Evolutionary conservation across 1,284 basidiomycete genomes (phyloP).

Genomic region (Gomphus bonarii): DNA sequence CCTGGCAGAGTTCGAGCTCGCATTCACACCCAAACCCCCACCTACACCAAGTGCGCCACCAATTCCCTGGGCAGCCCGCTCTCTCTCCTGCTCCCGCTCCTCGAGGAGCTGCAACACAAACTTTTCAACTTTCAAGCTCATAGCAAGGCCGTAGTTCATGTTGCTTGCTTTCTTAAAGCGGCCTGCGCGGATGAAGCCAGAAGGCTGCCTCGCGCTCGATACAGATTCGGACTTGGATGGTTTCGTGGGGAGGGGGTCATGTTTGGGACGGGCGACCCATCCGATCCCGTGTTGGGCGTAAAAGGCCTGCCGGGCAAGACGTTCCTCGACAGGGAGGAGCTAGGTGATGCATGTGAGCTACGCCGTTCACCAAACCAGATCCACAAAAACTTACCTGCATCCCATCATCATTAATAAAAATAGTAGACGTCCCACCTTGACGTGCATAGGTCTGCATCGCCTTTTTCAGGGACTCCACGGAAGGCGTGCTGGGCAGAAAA

Average conservation of each 20-base stretch:
- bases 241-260: slow-evolving; percentile 29
- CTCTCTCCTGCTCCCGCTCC: slow-evolving; percentile 18
- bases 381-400: slow-evolving; percentile 28
- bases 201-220: slow-evolving; percentile 47
- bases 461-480: slow-evolving; percentile 71
- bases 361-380: neutral
- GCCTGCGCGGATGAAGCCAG: slow-evolving; percentile 72
- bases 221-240: slow-evolving; percentile 19
- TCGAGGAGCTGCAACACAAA: slow-evolving; percentile 42
- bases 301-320: slow-evolving; percentile 55
- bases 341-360: neutral
- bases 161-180: slow-evolving; percentile 87
- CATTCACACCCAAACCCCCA: slow-evolving; percentile 18
- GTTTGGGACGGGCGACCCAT: slow-evolving; percentile 72
- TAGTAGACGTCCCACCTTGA: slow-evolving; percentile 68
- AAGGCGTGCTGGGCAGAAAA: slow-evolving; percentile 41
- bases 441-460: slow-evolving; percentile 82
- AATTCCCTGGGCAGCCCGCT: neutral
- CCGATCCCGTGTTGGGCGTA: slow-evolving; percentile 77
- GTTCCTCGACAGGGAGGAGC: slow-evolving; percentile 47
- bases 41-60: slow-evolving; percentile 16
- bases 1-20: neutral
- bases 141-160: slow-evolving; percentile 74
- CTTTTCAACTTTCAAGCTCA: slow-evolving; percentile 68
- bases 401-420: slow-evolving; percentile 75